These are phyloP conservation scores for Lactarius sanguifluus DNA, from an alignment of 768 basidiomycete species.

Conservation along the genomic window DNA sequence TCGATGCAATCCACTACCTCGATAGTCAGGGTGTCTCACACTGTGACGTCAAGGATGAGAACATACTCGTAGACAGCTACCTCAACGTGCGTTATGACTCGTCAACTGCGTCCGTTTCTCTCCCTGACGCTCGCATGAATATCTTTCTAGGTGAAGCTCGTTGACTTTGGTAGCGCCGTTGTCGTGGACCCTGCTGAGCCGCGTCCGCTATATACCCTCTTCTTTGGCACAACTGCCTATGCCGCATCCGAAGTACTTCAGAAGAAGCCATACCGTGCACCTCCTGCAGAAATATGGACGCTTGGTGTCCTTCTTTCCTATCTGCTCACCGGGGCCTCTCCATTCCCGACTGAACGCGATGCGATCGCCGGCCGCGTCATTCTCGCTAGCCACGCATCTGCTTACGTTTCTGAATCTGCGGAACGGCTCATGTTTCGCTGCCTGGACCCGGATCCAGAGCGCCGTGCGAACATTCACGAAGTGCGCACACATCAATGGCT, in stretches of 20 bases:
- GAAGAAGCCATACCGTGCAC: constrained; percentile 85
- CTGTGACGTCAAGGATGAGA: constrained; percentile 97
- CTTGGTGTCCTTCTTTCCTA: constrained; percentile 94
- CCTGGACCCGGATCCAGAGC: constrained; percentile 78
- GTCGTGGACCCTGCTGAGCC: constrained; percentile 62
- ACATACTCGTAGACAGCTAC: constrained; percentile 74
- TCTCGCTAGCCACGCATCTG: constrained; percentile 36
- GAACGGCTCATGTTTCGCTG: constrained; percentile 71
- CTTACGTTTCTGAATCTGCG: constrained; percentile 38
- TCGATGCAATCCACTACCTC: constrained; percentile 80
- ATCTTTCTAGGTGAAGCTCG: constrained; percentile 74
- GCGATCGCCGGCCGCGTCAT: constrained; percentile 66
- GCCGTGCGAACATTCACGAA: constrained; percentile 78
- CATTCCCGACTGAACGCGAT: constrained; percentile 85
- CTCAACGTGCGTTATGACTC: constrained; percentile 52
- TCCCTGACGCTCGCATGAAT: constrained; percentile 25
- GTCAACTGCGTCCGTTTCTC: not conserved
- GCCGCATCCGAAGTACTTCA: constrained; percentile 92
- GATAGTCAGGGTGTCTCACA: constrained; percentile 84
- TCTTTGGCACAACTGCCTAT: constrained; percentile 94
- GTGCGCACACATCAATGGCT: constrained; percentile 89
- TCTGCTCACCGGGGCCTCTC: constrained; percentile 88
- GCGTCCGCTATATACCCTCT: constrained; percentile 69
- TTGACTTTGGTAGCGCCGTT: constrained; percentile 93
- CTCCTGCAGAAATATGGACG: constrained; percentile 96